phyloP scores from a whole-genome alignment of 163 green algal genomes.

The Smithsoniella earleae region DNA sequence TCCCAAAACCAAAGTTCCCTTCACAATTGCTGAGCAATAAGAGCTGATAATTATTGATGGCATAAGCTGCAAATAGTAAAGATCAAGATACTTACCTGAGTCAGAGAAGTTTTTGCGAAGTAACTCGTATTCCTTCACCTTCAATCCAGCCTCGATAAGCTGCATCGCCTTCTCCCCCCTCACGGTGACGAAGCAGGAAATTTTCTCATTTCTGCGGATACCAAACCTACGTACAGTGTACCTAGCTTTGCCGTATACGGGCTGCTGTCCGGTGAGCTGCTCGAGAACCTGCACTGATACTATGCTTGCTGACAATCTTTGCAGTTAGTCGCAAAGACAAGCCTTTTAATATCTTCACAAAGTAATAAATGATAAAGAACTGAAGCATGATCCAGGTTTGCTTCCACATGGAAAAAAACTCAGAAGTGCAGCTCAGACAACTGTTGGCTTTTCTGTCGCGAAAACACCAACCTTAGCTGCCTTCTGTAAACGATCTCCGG shows the following conservation, averaged over 20 bases:
- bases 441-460: background rate
- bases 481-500: slow-evolving; percentile 95
- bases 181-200: slow-evolving; percentile 90
- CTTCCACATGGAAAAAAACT: too few species aligned
- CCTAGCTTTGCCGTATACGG: slow-evolving; percentile 92
- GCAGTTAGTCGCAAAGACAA: too few species aligned
- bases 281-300: slow-evolving; percentile 80
- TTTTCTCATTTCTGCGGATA: slow-evolving; percentile 99
- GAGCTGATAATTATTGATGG: background rate
- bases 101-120: slow-evolving; percentile 92
- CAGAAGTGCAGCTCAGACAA: too few species aligned
- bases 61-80: background rate
- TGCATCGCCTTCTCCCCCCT: slow-evolving; percentile 93
- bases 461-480: slow-evolving; percentile 78
- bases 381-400: too few species aligned
- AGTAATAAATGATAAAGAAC: too few species aligned
- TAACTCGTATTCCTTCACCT: slow-evolving; percentile 99
- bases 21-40: background rate
- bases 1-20: slow-evolving; percentile 96
- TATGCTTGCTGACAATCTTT: too few species aligned
- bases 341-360: too few species aligned
- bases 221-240: slow-evolving; percentile 96
- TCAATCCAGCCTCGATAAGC: slow-evolving; percentile 93
- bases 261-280: slow-evolving; percentile 96
- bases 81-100: slow-evolving; percentile 34